Evolutionary conservation across 2,329 filamentous ascomycete species (phyloP), one percentile per base, ranked within the genome.

Genomic region (Xylaria sp.): DNA sequence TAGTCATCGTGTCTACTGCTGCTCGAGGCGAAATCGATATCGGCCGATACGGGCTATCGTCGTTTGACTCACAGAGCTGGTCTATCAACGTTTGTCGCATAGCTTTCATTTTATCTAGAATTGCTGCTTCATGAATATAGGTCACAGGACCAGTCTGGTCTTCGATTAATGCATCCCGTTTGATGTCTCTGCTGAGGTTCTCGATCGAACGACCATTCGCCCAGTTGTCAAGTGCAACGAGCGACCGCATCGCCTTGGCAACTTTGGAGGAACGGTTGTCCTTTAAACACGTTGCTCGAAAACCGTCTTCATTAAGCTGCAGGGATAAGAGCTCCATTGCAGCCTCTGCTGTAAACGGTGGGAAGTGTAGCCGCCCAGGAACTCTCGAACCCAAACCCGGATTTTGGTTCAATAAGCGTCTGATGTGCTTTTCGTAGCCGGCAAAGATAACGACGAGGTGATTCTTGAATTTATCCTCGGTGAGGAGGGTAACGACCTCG

Each of bases 351-450:
- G 56, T 33, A 11, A 65, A 49, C 28, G 66, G 40, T 28, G 66
- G 57, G 56, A 72, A 72, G 13, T 58, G 20, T 13, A 72, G 40
- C 11, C n/a, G 57, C 49, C 65, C 63, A 6, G 66, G 61, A 11
- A 72, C 66, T 44, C 68, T 56, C 13, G 64, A 71, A 40, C 15
- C 63, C 20, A 72, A 31, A 5, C 71, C 64, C 6, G 68, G 64
- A 23, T 72, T 72, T n/a, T 57, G 53, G 6, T 59, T 59, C n/a
- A 72, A n/a, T 9, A 72, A 11, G 13, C 58, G n/a, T 10, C 64
- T 59, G 26, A 71, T 71, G 5, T 67, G 62, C 13, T 53, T 33
- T 23, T 57, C 61, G 40, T 57, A 63, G 7, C 61, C 61, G 11
- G 51, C 61, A 13, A 63, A 49, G n/a, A 57, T 63, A 15, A 63